Percentiles rank a stretch among this genome's conserved stretches.
Evolutionary conservation across 2,329 filamentous ascomycete species (phyloP).

Genomic region (Fusarium sp.): DNA sequence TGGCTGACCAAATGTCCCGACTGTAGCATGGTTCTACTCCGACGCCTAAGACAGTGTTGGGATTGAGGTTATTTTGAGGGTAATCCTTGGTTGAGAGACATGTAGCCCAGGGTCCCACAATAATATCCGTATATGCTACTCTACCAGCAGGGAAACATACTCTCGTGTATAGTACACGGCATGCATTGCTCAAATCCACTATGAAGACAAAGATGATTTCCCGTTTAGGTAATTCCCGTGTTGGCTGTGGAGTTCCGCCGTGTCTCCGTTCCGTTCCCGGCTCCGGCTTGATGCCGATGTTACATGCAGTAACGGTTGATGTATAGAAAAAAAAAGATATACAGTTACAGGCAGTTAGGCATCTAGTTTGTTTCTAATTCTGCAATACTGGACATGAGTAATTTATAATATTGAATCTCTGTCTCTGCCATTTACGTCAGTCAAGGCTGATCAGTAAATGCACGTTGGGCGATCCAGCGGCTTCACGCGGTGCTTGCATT

Average conservation of each 20-base stretch:
- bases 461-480: conserved; percentile 34
- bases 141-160: neutral
- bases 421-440: conserved; percentile 30
- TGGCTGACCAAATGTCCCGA: conserved; percentile 7
- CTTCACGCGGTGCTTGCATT: conserved; percentile 28
- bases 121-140: conserved; percentile 12
- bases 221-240: conserved; percentile 32
- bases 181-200: neutral
- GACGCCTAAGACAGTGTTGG: neutral
- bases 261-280: conserved; percentile 20
- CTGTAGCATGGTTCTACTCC: conserved; percentile 5
- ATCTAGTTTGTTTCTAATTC: neutral
- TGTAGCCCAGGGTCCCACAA: neutral
- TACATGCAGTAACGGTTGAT: neutral
- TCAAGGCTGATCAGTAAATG: conserved; percentile 26
- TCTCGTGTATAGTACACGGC: conserved; percentile 8
- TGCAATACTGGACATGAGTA: neutral
- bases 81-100: neutral
- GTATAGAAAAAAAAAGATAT: neutral
- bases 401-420: neutral
- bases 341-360: neutral
- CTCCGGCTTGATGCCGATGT: conserved; percentile 17
- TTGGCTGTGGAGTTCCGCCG: conserved; percentile 22
- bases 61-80: neutral
- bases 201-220: conserved; percentile 13